A percentile compares a stretch with the other conserved stretches of the same genome.
These are phyloP conservation scores for Podila horticola DNA, from an alignment of 192 early-diverging fungal genomes.

Conservation along the genomic window DNA sequence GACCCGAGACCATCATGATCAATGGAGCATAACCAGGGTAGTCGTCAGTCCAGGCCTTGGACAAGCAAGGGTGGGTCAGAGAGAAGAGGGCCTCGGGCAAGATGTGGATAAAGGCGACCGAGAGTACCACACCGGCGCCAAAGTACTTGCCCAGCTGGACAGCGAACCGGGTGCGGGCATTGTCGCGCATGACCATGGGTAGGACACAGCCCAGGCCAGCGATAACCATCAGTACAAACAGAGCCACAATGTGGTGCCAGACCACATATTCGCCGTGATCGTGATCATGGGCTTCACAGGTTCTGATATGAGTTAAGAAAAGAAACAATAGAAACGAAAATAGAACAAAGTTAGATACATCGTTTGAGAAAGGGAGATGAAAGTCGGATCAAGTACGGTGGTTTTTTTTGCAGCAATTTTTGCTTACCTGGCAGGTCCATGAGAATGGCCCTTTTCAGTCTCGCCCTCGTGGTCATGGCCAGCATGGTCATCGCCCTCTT, in stretches of 20 bases:
- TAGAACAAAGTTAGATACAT: not conserved
- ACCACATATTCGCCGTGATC: conserved; percentile 37
- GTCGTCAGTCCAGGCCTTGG: conserved; percentile 55
- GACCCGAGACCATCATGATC: conserved; percentile 74
- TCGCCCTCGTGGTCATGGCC: conserved; percentile 1
- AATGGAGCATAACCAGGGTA: conserved; percentile 68
- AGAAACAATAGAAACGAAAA: not conserved
- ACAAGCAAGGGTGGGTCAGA: conserved; percentile 69
- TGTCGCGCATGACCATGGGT: conserved; percentile 55
- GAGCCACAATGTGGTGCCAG: conserved; percentile 61
- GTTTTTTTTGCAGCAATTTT: too few relatives aligned
- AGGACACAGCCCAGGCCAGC: conserved; percentile 59
- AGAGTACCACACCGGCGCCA: conserved; percentile 75
- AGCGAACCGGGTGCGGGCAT: conserved; percentile 16
- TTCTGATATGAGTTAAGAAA: conserved; percentile 2
- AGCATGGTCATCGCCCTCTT: conserved; percentile 3
- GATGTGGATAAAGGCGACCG: conserved; percentile 86
- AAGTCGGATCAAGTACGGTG: not conserved
- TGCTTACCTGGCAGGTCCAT: conserved; percentile 43
- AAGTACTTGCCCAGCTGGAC: conserved; percentile 53
- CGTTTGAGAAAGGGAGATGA: not conserved
- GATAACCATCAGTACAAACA: conserved; percentile 62
- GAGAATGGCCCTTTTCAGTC: conserved; percentile 21
- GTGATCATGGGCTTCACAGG: conserved; percentile 29
- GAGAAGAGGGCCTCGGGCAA: conserved; percentile 66